Conservation (phyloP, 768 basidiomycete species). For the Lentinus brumalis region DNA sequence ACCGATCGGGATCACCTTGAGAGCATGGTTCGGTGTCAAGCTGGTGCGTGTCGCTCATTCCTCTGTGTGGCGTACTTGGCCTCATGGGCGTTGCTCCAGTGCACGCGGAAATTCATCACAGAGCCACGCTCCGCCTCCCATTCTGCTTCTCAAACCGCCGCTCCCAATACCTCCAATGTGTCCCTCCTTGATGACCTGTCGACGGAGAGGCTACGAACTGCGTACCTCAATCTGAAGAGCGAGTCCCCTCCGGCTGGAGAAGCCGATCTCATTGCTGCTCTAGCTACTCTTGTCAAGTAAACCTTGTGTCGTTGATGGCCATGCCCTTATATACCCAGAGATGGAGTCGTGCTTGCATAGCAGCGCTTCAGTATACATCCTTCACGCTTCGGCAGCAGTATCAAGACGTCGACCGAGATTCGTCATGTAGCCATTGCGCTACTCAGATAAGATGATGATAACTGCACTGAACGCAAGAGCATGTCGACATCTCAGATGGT, state of each 20-base stretch:
- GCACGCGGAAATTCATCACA: conserved; percentile 54
- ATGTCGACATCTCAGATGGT: no score
- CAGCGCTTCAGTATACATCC: neutral
- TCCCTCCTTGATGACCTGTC: conserved; percentile 69
- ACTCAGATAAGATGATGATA: no score
- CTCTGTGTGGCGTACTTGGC: neutral
- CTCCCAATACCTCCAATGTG: conserved; percentile 51
- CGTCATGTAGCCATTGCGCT: no score
- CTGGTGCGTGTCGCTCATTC: conserved; percentile 49
- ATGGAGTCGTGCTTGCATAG: neutral
- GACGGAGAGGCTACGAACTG: conserved; percentile 66
- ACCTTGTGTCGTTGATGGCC: neutral
- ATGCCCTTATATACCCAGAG: neutral
- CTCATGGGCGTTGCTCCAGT: conserved; percentile 40
- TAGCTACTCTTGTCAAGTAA: conserved; percentile 27
- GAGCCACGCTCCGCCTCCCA: conserved; percentile 39
- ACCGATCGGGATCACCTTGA: conserved; percentile 53
- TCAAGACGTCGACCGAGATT: no score
- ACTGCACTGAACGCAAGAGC: neutral
- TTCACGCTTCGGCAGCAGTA: no score
- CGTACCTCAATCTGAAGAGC: conserved; percentile 43
- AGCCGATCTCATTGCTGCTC: conserved; percentile 20
- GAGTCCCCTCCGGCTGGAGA: conserved; percentile 28
- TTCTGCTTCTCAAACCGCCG: conserved; percentile 59
- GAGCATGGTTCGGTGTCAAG: conserved; percentile 86